Evolutionary conservation across 23 red algal genomes (phyloP).

Genomic region (Cyanidioschyzon merolae): DNA sequence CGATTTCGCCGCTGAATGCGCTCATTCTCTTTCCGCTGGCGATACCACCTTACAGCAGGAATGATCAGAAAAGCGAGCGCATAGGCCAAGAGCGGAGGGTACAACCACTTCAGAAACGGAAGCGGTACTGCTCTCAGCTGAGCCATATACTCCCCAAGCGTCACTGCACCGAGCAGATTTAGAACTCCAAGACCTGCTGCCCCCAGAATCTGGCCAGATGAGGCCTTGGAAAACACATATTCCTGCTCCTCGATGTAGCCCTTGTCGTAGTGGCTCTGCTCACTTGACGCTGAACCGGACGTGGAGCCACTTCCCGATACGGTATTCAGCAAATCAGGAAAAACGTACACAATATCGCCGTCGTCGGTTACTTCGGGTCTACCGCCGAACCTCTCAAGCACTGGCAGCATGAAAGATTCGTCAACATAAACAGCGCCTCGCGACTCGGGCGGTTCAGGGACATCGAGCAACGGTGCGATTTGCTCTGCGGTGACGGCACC

Average conservation of each 20-base stretch:
- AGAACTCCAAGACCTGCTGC: constrained; percentile 38
- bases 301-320: constrained; percentile 16
- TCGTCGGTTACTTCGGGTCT: constrained; percentile 77
- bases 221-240: constrained; percentile 32
- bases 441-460: neutral
- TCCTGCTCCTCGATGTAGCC: constrained; percentile 32
- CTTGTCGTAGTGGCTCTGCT: neutral
- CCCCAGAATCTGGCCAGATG: constrained; percentile 21
- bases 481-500: constrained; percentile 89
- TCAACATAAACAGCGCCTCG: constrained; percentile 22
- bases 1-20: constrained; percentile 35
- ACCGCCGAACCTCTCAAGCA: constrained; percentile 59
- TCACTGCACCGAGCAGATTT: constrained; percentile 53
- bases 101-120: constrained; percentile 30
- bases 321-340: constrained; percentile 48
- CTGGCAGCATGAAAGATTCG: constrained; percentile 78
- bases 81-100: constrained; percentile 49
- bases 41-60: constrained; percentile 36
- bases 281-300: neutral
- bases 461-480: constrained; percentile 59
- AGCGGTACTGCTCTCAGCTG: constrained; percentile 23
- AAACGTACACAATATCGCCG: constrained; percentile 94
- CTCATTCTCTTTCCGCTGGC: constrained; percentile 26
- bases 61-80: constrained; percentile 63
- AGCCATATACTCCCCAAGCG: constrained; percentile 45